Evolutionary conservation across 192 early-diverging fungal species (phyloP), one percentile per base, ranked within the genome.

Genomic region (Gryganskiella cystojenkinii): DNA sequence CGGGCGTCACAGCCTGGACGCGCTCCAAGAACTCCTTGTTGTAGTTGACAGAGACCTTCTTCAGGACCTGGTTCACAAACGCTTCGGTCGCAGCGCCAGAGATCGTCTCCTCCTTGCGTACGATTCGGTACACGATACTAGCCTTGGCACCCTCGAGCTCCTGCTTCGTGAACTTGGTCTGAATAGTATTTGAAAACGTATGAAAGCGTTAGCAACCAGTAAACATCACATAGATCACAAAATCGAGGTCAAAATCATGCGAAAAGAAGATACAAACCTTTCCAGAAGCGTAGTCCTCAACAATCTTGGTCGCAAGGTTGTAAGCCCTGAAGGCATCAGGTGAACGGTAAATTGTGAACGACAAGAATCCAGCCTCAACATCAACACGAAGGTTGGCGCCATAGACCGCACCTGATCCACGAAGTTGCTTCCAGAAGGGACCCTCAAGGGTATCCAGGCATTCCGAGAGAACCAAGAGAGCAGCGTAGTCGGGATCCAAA

Each of bases 401-500:
- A 68, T 89, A 89, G 14, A 87, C 88, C 17, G 86, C 70, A 14
- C 88, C 88, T 28, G 82, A 81, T 22, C 88, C 88, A 57, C 88
- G 88, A 51, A 89, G 83, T n/a, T 84, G 60, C 66, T 85, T 86
- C 86, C 86, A 89, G 56, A 89, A 88, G 9, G 83, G 71, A 27
- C 88, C 88, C 68, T 89, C 88, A 61, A 85, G 83, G 0, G 83
- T 84, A 44, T 87, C 76, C 43, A 89, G 65, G 24, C 84, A 61
- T 51, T 89, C 88, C 43, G 75, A 81, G 58, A 86, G 71, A 7
- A 89, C 86, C 55, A 87, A 53, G 6, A 89, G 62, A 22, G 88
- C 76, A 28, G 86, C 84, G 51, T 87, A 78, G 55, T 89, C 86
- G 13, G 82, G 80, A 35, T 84, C 83, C 64, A 82, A 51, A 51